Conservation (phyloP, 2,329 filamentous ascomycete genomes). For the Colletotrichum sp. region DNA sequence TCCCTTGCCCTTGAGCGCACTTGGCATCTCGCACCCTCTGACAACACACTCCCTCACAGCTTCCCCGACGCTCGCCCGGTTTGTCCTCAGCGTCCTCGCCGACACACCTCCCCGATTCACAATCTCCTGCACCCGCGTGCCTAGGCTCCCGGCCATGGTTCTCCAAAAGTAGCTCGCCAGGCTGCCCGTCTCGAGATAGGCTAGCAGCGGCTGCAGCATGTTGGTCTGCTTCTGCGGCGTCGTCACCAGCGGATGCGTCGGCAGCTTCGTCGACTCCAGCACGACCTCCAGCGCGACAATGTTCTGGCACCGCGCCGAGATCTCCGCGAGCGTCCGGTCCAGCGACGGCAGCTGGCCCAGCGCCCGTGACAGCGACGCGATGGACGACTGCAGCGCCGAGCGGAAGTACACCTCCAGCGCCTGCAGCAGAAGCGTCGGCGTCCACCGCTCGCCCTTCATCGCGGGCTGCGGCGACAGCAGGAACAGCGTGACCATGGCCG, state of each 20-base stretch:
- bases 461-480: constrained; percentile 74
- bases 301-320: constrained; percentile 86
- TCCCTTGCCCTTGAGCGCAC: constrained; percentile 52
- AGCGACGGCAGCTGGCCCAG: constrained; percentile 81
- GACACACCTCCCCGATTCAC: constrained; percentile 82
- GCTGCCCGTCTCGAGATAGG: constrained; percentile 84
- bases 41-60: constrained; percentile 85
- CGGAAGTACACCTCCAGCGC: constrained; percentile 84
- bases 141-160: constrained; percentile 79
- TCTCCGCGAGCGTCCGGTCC: constrained; percentile 81
- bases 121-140: constrained; percentile 82
- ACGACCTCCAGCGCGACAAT: constrained; percentile 86
- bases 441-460: constrained; percentile 58
- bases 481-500: constrained; percentile 79
- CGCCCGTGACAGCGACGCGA: constrained; percentile 75
- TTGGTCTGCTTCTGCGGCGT: constrained; percentile 39
- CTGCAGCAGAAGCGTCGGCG: constrained; percentile 75
- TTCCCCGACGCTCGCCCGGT: constrained; percentile 75
- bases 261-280: constrained; percentile 70
- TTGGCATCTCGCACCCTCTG: constrained; percentile 73
- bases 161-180: constrained; percentile 94
- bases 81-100: constrained; percentile 78
- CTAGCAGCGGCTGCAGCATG: constrained; percentile 75
- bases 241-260: constrained; percentile 69
- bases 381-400: constrained; percentile 77